Conservation (phyloP, 164 flowering plant genomes). For the Annona squamosa region DNA sequence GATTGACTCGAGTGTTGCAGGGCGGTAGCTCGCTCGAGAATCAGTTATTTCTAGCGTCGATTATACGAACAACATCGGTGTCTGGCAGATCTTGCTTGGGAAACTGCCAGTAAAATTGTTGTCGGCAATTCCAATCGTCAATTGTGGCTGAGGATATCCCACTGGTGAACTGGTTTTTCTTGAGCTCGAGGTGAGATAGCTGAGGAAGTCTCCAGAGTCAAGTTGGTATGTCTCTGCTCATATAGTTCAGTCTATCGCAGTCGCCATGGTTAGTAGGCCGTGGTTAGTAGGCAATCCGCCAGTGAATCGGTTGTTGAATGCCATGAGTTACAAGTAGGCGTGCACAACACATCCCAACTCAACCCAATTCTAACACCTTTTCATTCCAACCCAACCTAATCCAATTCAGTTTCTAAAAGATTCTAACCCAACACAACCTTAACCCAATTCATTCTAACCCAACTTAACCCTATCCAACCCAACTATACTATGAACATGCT, state of each 20-base stretch:
- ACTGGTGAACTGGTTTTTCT: slow-evolving; percentile 49
- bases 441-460: no score
- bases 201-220: slow-evolving; percentile 43
- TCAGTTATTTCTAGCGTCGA: slow-evolving; percentile 35
- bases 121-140: slow-evolving; percentile 24
- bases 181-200: slow-evolving; percentile 28
- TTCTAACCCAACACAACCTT: no score
- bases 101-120: slow-evolving; percentile 52
- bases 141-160: slow-evolving; percentile 33
- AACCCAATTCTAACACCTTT: no score
- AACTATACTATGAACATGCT: no score
- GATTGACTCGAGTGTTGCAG: slow-evolving; percentile 34
- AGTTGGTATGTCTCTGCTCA: slow-evolving; percentile 49
- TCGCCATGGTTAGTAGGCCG: no score
- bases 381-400: no score
- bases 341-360: no score
- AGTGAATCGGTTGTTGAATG: slow-evolving; percentile 44
- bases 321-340: no score
- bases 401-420: no score
- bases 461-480: no score
- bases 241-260: slow-evolving; percentile 38
- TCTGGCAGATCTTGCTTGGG: slow-evolving; percentile 36
- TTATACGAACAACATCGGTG: slow-evolving; percentile 13
- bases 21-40: slow-evolving; percentile 52
- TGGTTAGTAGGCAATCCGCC: slow-evolving; percentile 43